Base-by-base conservation (phyloP, 495 filamentous ascomycete species). In the Xylaria sp. region DNA sequence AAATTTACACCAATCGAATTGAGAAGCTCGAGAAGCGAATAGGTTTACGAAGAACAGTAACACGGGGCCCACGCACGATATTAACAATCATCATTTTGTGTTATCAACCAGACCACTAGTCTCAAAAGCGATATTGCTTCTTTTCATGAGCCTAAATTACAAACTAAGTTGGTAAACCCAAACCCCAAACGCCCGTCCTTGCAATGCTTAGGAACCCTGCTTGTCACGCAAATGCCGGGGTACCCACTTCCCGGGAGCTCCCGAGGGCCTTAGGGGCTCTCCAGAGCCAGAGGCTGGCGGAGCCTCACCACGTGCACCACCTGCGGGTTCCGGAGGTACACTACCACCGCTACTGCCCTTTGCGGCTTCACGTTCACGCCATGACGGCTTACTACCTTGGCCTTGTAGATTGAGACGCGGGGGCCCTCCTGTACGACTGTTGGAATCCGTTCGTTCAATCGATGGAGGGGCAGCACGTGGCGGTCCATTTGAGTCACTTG, bases 291-390 rank as follows among this genome's bases (percentile, higher is more conserved):
- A 62, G 40, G 77, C 62, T 50, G 80, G 71, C 31, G 80, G 74
- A 15, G 80, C 76, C n/a, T 75, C 50, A 29, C 61, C 68, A 19
- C n/a, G 67, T 21, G 52, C 53, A 58, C 58, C 59, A 40, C 67
- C 57, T 52, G 64, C 44, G 64, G 43, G 66, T 71, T 40, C 73
- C 75, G 46, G 68, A 12, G 46, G 71, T 37, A 69, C 76, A 44
- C 14, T 55, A 44, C 58, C 68, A n/a, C 37, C 46, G 21, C 52
- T 11, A 55, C 84, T 79, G 67, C 81, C 80, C 80, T 88, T 93
- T 72, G 89, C 89, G 57, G 91, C 92, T 80, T 93, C 84, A 55
- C 93, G 88, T n/a, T 97, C 94, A 81, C 94, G 91, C 94, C 94
- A 97, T 75, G 85, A 89, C 43, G 88, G 82, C 80, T 89, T 90